These are phyloP conservation scores for Fraxinus dipetala DNA, from an alignment of 305 asterid species.

Conservation along the genomic window DNA sequence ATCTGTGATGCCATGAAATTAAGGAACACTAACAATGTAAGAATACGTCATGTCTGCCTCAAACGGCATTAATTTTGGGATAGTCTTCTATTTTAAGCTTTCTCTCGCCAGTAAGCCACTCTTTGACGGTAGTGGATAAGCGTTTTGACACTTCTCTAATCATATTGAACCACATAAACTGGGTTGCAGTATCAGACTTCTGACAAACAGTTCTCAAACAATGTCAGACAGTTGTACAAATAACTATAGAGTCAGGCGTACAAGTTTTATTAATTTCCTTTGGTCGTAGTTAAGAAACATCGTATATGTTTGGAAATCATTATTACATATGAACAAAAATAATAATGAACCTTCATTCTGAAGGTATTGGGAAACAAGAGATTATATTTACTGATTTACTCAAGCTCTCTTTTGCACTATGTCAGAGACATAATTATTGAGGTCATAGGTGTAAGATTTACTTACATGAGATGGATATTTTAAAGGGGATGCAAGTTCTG, in stretches of 20 bases:
- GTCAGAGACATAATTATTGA: background rate
- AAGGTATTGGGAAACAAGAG: background rate
- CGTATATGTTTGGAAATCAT: background rate
- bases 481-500: background rate
- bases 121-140: background rate
- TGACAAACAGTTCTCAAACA: background rate
- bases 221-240: background rate
- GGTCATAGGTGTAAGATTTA: background rate
- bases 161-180: background rate
- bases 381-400: background rate
- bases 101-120: background rate
- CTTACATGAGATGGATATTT: background rate
- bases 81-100: background rate
- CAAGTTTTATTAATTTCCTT: background rate
- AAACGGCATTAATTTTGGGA: background rate
- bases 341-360: background rate
- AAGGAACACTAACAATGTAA: background rate
- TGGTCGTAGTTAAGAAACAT: background rate
- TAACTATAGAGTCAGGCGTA: background rate
- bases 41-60: background rate
- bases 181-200: background rate
- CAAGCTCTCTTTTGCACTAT: background rate
- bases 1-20: background rate
- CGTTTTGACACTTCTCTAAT: background rate
- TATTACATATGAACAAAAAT: background rate